Conservation (phyloP, 1,139 yeast genomes). For the Candida sp. region DNA sequence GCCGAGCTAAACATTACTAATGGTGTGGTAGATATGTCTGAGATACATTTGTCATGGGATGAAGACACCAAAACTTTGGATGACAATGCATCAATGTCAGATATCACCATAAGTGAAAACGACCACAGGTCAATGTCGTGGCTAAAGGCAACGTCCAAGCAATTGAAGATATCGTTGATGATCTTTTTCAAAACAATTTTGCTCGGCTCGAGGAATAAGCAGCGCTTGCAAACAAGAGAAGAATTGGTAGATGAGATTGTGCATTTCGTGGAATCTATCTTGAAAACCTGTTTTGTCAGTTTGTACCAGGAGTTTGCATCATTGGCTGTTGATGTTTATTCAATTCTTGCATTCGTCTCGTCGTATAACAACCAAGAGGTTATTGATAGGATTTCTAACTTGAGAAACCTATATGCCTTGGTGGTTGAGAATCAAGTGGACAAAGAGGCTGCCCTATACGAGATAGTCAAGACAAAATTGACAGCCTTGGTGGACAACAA, state of each 20-base stretch:
- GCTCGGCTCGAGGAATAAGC: conserved; percentile 15
- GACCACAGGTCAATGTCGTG: conserved; percentile 56
- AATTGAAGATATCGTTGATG: conserved; percentile 53
- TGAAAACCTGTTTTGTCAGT: conserved; percentile 32
- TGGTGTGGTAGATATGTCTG: conserved; percentile 14
- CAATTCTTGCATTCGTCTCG: conserved; percentile 22
- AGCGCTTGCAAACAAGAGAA: conserved; percentile 26
- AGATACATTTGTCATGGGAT: conserved; percentile 24
- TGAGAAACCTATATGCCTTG: conserved; percentile 2
- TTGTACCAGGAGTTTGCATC: conserved; percentile 38
- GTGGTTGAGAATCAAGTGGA: not conserved
- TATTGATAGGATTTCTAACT: conserved; percentile 6
- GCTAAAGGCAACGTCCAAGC: conserved; percentile 67
- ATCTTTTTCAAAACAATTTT: conserved; percentile 32
- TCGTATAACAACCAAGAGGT: conserved; percentile 14
- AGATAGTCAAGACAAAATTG: conserved; percentile 22
- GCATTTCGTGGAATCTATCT: conserved; percentile 25
- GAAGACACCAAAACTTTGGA: conserved; percentile 13
- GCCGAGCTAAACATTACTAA: conserved; percentile 14
- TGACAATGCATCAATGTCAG: conserved; percentile 5
- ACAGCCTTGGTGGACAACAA: conserved; percentile 29
- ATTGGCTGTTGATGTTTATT: conserved; percentile 32
- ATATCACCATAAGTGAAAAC: conserved; percentile 11
- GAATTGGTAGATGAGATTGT: conserved; percentile 26
- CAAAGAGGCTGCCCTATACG: conserved; percentile 15